These are phyloP conservation scores for Xylaria digitata DNA, from an alignment of 2,329 filamentous ascomycete species.

Conservation along the genomic window DNA sequence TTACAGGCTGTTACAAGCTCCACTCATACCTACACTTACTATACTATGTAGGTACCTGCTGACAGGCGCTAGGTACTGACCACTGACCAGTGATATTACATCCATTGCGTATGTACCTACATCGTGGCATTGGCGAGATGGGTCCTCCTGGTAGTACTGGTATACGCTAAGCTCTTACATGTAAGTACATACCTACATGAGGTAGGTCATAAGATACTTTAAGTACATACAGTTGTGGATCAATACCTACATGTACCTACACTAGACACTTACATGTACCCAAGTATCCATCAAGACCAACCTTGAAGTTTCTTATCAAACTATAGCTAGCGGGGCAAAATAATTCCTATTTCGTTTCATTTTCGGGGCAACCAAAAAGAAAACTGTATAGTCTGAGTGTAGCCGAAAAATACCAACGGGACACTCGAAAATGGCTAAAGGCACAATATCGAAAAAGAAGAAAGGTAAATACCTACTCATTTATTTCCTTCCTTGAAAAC, in stretches of 20 bases:
- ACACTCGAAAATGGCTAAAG: constrained; percentile 50
- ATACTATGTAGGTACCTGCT: no score
- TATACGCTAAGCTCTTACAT: no score
- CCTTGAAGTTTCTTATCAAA: constrained; percentile 8
- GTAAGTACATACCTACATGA: neutral
- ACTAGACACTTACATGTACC: no score
- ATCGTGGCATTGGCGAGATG: no score
- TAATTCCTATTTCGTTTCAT: neutral
- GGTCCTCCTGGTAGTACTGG: neutral
- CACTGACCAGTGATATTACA: no score
- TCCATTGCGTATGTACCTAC: no score
- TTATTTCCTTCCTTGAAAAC: constrained; percentile 3
- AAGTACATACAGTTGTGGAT: no score
- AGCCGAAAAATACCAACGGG: neutral
- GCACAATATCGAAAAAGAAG: constrained; percentile 49
- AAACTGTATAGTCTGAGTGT: neutral
- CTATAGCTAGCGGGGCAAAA: constrained; percentile 26
- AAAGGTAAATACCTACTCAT: constrained; percentile 40
- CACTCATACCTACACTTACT: no score
- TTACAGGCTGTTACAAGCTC: no score
- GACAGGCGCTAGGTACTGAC: no score
- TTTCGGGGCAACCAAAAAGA: neutral
- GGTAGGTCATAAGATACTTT: no score
- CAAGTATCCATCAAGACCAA: neutral
- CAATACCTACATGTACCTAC: no score